Evolutionary conservation across 441 rosid genomes (phyloP), one percentile per base, ranked within the genome.

Genomic region (Manihot esculenta): DNA sequence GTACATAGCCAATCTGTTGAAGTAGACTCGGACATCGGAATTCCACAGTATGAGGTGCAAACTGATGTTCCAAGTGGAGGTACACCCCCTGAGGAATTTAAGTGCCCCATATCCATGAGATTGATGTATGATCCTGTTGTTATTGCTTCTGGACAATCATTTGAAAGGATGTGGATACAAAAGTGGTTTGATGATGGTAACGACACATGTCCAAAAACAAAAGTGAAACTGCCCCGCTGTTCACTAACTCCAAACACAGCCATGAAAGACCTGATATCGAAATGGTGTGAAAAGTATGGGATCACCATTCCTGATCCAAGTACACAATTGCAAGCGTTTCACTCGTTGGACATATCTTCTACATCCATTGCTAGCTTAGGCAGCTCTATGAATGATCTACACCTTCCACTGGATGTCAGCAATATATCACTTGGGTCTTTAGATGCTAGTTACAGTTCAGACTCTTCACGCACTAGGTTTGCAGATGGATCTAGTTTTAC

Each of bases 111-210:
- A 78, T 92, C 97, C 27, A 79, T 56, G 75, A 87, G 74, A 54
- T 69, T 94, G 79, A 92, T 92, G 97, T 86, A 82, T 77, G 97
- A 94, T 75, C 99, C 96, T 18, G 89, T 92, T 75, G 68, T 81
- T 64, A 87, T 89, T 84, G 87, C 89, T 62, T 92, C 97, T 33
- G 96, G 96, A 66, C 84, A 84, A 69, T 87, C 97, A 26, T 90
- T 79, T 79, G 99, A 94, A 80, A 90, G 95, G 83, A 76, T 81
- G 68, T 82, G 88, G 93, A 89, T 90, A 80, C 88, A 88, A 71
- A 90, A 82, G 76, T 90, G 96, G 99, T 84, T 94, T n/a, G 82
- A 85, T 24, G 97, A 90, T 48, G 96, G 96, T 53, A 78, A 94
- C 51, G 81, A 69, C 27, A 76, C 85, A 10, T 92, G 99, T 74